phyloP scores from a whole-genome alignment of 225 moss, liverwort and hornwort species.

The Sphagnum contortum region DNA sequence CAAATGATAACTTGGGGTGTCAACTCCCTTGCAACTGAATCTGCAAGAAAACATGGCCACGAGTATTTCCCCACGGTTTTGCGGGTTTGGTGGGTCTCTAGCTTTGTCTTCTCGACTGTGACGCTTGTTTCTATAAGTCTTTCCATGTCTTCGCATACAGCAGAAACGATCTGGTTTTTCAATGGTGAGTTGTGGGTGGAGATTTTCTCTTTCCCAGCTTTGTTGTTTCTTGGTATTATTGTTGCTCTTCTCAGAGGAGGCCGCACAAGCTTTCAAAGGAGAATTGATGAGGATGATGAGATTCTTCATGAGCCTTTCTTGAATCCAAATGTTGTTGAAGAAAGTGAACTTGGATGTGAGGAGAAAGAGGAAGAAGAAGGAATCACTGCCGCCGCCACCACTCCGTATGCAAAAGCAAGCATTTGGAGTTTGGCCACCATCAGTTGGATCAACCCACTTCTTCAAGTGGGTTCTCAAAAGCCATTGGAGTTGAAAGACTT shows the following conservation, averaged over 20 bases:
- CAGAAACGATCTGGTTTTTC: conserved; percentile 12
- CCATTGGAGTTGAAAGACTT: conserved; percentile 2
- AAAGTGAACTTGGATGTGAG: conserved; percentile 2
- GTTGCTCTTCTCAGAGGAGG: neutral
- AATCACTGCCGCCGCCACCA: neutral
- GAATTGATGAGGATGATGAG: conserved; percentile 16
- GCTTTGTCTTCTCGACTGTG: conserved; percentile 24
- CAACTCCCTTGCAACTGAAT: conserved; percentile 20
- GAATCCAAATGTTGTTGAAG: neutral
- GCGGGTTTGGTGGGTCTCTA: conserved; percentile 36
- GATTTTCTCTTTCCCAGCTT: conserved; percentile 27
- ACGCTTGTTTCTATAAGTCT: conserved; percentile 15
- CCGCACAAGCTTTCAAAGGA: conserved; percentile 15
- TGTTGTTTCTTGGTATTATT: conserved; percentile 21
- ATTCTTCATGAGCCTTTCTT: conserved; percentile 34
- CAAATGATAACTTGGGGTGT: conserved; percentile 30
- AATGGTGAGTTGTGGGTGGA: conserved; percentile 7
- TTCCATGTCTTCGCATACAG: conserved; percentile 6
- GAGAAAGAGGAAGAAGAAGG: conserved; percentile 10
- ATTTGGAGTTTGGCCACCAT: conserved; percentile 1
- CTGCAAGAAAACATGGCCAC: conserved; percentile 17
- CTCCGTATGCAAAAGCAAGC: conserved; percentile 4
- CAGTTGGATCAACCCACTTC: conserved; percentile 6
- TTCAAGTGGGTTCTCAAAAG: neutral
- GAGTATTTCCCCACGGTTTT: conserved; percentile 21